Conservation (phyloP, 1,139 yeast species). For the Diutina siamensis region DNA sequence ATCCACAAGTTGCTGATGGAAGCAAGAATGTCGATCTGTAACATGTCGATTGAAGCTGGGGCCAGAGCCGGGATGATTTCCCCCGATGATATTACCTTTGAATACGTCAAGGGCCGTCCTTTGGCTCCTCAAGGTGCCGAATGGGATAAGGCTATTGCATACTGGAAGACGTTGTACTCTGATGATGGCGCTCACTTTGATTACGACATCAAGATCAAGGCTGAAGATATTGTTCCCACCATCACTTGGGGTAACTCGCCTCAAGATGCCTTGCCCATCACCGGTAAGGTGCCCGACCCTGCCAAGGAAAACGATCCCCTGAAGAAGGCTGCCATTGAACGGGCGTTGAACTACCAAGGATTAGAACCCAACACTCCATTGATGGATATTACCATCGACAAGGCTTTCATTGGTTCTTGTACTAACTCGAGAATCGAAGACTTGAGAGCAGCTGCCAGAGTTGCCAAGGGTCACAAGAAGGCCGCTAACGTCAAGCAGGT, state of each 20-base stretch:
- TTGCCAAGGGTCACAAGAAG: slow-evolving; percentile 81
- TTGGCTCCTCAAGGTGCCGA: slow-evolving; percentile 86
- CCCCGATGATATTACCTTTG: slow-evolving; percentile 83
- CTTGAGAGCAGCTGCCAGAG: slow-evolving; percentile 87
- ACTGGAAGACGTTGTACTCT: slow-evolving; percentile 81
- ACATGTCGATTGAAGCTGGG: slow-evolving; percentile 97
- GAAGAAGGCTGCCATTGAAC: slow-evolving; percentile 72
- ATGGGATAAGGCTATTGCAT: slow-evolving; percentile 87
- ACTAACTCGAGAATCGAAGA: slow-evolving; percentile 97
- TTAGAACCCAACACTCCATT: slow-evolving; percentile 74
- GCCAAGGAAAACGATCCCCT: slow-evolving; percentile 58
- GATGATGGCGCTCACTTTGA: slow-evolving; percentile 90
- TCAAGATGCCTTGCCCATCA: slow-evolving; percentile 93
- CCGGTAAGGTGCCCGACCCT: slow-evolving; percentile 87
- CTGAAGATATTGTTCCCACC: slow-evolving; percentile 83
- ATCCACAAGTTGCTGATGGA: slow-evolving; percentile 86
- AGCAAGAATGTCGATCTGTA: slow-evolving; percentile 99
- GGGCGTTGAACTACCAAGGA: slow-evolving; percentile 90
- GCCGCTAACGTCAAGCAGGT: slow-evolving; percentile 76
- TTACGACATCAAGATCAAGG: slow-evolving; percentile 68
- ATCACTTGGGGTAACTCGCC: slow-evolving; percentile 99
- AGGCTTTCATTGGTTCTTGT: slow-evolving; percentile 96
- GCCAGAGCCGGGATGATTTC: slow-evolving; percentile 99
- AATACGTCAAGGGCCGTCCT: slow-evolving; percentile 86
- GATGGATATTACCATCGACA: slow-evolving; percentile 63